These are phyloP conservation scores for Parastagonospora avenae DNA, from an alignment of 2,329 filamentous ascomycete species.

Conservation along the genomic window DNA sequence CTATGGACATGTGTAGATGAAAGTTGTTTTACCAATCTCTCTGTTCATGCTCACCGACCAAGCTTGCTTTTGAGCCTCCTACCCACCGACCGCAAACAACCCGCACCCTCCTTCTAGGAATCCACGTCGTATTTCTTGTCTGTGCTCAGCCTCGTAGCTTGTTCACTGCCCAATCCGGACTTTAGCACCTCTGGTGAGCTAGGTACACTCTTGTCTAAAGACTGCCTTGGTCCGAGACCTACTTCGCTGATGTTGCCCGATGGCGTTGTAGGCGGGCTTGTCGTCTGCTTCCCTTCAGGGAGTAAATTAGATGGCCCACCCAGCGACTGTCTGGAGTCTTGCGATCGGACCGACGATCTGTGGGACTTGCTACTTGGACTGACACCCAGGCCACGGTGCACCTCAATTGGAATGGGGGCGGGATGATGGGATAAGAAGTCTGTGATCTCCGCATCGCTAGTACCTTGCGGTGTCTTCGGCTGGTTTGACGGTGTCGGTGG, in stretches of 20 bases:
- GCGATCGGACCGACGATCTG: constrained; percentile 21
- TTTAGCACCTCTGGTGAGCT: constrained; percentile 18
- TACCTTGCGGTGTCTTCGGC: constrained; percentile 34
- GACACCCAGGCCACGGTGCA: constrained; percentile 48
- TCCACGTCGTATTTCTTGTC: constrained; percentile 21
- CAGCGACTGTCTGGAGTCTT: constrained; percentile 37
- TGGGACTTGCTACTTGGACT: constrained; percentile 25
- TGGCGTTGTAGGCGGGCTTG: constrained; percentile 29
- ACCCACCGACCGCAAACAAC: neutral
- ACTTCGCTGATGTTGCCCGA: constrained; percentile 32
- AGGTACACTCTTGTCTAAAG: constrained; percentile 32
- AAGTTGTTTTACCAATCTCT: too few species aligned
- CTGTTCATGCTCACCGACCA: too few species aligned
- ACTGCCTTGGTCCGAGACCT: constrained; percentile 34
- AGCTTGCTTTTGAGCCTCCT: too few species aligned
- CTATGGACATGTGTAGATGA: too few species aligned
- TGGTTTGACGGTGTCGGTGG: constrained; percentile 16
- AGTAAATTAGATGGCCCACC: constrained; percentile 18
- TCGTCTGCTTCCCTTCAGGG: constrained; percentile 15
- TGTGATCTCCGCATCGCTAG: constrained; percentile 48
- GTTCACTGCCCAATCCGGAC: constrained; percentile 35
- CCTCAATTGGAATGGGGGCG: constrained; percentile 30
- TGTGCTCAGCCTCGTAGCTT: constrained; percentile 37
- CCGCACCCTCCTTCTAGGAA: constrained; percentile 1
- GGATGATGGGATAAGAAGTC: constrained; percentile 37